Evolutionary conservation across 1,284 basidiomycete genomes (phyloP).

Genomic region (Ustilago sp.): DNA sequence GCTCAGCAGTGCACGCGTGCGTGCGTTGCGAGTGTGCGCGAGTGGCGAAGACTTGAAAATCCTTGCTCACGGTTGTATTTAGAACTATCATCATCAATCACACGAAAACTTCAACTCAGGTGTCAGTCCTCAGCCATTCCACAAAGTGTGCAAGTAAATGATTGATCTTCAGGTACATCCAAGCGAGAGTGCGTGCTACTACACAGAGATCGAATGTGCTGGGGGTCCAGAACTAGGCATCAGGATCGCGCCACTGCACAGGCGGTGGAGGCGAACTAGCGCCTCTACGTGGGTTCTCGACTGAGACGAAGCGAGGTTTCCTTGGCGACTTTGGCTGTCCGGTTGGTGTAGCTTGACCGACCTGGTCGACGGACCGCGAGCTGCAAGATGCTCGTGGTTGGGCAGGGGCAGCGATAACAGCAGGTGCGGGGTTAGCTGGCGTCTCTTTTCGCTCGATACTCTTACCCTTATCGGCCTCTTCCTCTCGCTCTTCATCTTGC

Average conservation of each 20-base stretch:
- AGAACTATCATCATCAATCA: too few species aligned
- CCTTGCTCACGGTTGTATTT: too few species aligned
- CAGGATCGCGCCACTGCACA: conserved; percentile 40
- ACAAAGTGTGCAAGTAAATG: too few species aligned
- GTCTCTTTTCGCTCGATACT: neutral
- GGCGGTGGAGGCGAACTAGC: conserved; percentile 35
- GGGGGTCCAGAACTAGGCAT: neutral
- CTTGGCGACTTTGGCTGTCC: neutral
- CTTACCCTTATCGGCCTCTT: neutral
- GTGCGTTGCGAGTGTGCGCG: too few species aligned
- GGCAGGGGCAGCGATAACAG: neutral
- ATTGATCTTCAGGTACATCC: neutral
- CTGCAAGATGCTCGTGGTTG: neutral
- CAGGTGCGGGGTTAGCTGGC: neutral
- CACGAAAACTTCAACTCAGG: too few species aligned
- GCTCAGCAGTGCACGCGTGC: too few species aligned
- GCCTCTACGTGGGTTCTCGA: conserved; percentile 47
- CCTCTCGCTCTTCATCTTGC: conserved; percentile 1
- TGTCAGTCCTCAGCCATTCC: too few species aligned
- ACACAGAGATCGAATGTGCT: neutral
- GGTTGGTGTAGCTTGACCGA: neutral
- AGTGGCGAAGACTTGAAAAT: too few species aligned
- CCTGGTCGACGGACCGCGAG: conserved; percentile 26
- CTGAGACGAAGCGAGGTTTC: conserved; percentile 30
- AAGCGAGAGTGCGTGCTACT: neutral